phyloP scores from a whole-genome alignment of 2,329 filamentous ascomycete genomes.

The Fusarium veterinarium region DNA sequence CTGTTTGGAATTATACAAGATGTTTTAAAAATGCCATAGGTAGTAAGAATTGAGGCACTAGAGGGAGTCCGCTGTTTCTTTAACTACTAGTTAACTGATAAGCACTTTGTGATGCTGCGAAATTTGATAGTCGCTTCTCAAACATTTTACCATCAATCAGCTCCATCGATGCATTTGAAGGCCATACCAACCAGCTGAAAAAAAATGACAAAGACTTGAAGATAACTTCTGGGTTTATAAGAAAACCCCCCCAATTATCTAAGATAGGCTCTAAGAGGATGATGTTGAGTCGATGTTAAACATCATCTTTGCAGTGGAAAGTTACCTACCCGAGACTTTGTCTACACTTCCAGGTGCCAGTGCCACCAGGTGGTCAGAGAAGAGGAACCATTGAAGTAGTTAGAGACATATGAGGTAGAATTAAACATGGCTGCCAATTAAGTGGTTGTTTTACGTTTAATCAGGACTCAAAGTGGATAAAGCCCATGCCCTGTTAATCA shows the following conservation, averaged over 20 bases:
- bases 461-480: background rate
- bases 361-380: background rate
- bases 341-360: fast-evolving
- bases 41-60: background rate
- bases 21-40: fast-evolving
- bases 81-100: too few relatives aligned
- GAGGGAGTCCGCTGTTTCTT: too few relatives aligned
- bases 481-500: background rate
- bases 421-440: fast-evolving
- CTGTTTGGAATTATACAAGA: background rate
- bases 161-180: background rate
- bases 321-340: background rate
- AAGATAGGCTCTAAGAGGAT: background rate
- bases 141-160: too few relatives aligned
- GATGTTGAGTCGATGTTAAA: background rate
- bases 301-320: background rate
- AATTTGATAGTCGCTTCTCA: too few relatives aligned
- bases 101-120: too few relatives aligned
- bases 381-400: background rate
- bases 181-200: background rate
- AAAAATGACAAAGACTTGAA: background rate
- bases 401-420: fast-evolving
- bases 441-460: fast-evolving
- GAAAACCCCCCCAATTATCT: background rate
- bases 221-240: background rate